Base-by-base conservation (phyloP, 1,139 yeast genomes). In the Meyerozyma athensensis region DNA sequence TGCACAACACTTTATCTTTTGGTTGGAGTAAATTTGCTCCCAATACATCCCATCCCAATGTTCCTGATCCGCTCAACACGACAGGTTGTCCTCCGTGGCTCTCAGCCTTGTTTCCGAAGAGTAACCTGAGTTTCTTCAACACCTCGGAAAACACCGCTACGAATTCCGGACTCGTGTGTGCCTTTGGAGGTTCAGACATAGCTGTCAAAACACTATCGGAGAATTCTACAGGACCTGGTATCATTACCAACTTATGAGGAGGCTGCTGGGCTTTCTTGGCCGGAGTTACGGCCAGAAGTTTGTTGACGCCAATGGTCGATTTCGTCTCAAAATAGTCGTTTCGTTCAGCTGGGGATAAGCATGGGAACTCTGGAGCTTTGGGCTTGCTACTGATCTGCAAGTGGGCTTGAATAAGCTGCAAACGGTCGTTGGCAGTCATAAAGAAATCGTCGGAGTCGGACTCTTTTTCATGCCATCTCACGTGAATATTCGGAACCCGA, bases 171-270 rank as follows among this genome's bases (percentile, higher is more conserved):
- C 24, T n/a, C 5, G 38, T 36, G 23, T 36, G 38, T 13, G 38
- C 38, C 24, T 26, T 32, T 7, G 36, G 33, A 7, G 38, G 36
- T 5, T 34, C 24, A 12, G 21, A 8, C 38, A 36, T 36, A 8
- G 38, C 35, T 14, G 12, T 26, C 19, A 36, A 33, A 18, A 36
- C 38, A 12, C 17, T 34, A 19, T 32, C 36, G 9, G 35, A 32
- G 33, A 36, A 36, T 17, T 36, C 38, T 6, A 36, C 33, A 5
- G 38, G 38, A 4, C 38, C 38, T n/a, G 38, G 38, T 12, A 36
- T 33, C 38, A 36, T 36, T 24, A 36, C 38, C 17, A 36, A 19
- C n/a, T 33, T 13, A n/a, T 26, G 38, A 14, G 33, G 20, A 9
- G 32, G 32, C 12, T 28, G 32, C 10, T 16, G 12, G 5, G 28